Percentiles rank a stretch among this genome's conserved stretches.
phyloP scores from a whole-genome alignment of 1,284 basidiomycete genomes.

The Moesziomyces antarcticus region DNA sequence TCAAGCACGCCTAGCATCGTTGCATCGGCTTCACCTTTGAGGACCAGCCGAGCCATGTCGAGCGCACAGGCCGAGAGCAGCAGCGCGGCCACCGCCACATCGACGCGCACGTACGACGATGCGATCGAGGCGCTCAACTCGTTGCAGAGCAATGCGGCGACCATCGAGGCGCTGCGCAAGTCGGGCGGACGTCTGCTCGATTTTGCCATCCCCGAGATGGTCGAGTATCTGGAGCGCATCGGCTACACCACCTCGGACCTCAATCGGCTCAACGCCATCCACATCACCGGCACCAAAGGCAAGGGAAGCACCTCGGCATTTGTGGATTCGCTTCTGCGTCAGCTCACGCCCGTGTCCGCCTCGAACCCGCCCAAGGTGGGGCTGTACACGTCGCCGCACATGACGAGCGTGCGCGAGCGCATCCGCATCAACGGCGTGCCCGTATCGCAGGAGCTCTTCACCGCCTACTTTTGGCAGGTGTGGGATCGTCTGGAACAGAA shows the following conservation, averaged over 20 bases:
- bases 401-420: conserved; percentile 93
- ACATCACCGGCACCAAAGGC: conserved; percentile 98
- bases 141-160: conserved; percentile 92
- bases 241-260: conserved; percentile 84
- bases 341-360: conserved; percentile 42
- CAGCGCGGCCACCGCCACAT: background rate
- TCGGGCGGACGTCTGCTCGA: conserved; percentile 77
- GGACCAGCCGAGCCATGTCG: conserved; percentile 13
- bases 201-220: conserved; percentile 85
- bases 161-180: conserved; percentile 83
- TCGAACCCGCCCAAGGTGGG: conserved; percentile 70
- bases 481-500: conserved; percentile 89
- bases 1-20: too few relatives aligned
- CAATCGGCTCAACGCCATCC: conserved; percentile 89
- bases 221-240: conserved; percentile 87
- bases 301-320: conserved; percentile 98
- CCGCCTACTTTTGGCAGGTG: conserved; percentile 93
- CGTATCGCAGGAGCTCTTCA: conserved; percentile 86
- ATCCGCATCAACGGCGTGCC: conserved; percentile 93
- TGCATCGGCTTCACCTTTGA: too few relatives aligned
- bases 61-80: conserved; percentile 2
- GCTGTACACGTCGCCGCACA: conserved; percentile 95
- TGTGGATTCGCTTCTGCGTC: conserved; percentile 64
- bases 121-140: conserved; percentile 89
- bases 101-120: conserved; percentile 70